A percentile compares a stretch with the other conserved stretches of the same genome.
These are phyloP conservation scores for Blastobotrys persicus DNA, from an alignment of 1,139 yeast genomes.

Conservation along the genomic window DNA sequence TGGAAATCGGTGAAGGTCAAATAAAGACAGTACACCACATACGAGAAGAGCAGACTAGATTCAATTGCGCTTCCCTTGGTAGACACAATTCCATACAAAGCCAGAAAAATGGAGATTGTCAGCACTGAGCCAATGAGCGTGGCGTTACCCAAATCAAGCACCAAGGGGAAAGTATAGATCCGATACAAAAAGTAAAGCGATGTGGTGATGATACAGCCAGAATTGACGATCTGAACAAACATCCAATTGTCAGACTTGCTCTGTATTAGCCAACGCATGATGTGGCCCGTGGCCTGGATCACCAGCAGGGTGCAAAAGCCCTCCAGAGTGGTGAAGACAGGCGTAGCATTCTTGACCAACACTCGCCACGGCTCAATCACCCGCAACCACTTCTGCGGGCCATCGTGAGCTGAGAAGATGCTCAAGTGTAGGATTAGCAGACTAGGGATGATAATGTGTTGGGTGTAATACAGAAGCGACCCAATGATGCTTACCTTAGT, in stretches of 20 bases:
- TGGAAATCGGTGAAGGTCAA: constrained; percentile 75
- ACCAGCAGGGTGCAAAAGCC: constrained; percentile 88
- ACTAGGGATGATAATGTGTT: constrained; percentile 81
- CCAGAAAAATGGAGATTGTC: constrained; percentile 70
- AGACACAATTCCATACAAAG: constrained; percentile 79
- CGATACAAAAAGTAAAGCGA: constrained; percentile 77
- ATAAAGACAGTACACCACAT: constrained; percentile 87
- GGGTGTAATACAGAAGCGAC: constrained; percentile 65
- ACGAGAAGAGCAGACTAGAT: constrained; percentile 79
- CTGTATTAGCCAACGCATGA: constrained; percentile 68
- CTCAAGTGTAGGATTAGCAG: constrained; percentile 71
- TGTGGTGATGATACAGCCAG: constrained; percentile 73
- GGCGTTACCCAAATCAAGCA: constrained; percentile 66
- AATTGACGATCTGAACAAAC: constrained; percentile 66
- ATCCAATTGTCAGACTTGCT: constrained; percentile 76
- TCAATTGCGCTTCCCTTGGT: constrained; percentile 87
- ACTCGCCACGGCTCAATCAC: constrained; percentile 64
- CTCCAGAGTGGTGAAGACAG: constrained; percentile 82
- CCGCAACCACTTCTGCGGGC: constrained; percentile 36
- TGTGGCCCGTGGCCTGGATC: constrained; percentile 88
- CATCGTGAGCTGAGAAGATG: constrained; percentile 41
- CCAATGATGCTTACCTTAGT: constrained; percentile 52
- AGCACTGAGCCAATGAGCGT: constrained; percentile 82
- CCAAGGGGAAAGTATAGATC: constrained; percentile 72
- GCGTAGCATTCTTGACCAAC: constrained; percentile 74